phyloP scores from a whole-genome alignment of 2,329 filamentous ascomycete species.

The Penicillium freii region DNA sequence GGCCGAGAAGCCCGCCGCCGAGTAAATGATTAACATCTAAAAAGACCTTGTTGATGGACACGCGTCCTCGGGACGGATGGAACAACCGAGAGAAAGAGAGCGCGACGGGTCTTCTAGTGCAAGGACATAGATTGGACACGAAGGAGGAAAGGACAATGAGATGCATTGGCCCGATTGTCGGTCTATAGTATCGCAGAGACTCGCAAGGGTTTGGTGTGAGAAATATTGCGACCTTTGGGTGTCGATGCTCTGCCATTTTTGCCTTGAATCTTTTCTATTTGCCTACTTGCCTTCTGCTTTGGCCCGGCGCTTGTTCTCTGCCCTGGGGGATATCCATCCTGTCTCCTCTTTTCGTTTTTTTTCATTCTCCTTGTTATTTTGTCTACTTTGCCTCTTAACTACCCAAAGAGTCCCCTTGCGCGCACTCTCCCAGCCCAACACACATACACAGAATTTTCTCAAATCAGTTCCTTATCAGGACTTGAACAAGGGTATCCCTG shows the following conservation, averaged over 20 bases:
- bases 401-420: constrained; percentile 30
- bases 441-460: constrained; percentile 27
- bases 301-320: constrained; percentile 12
- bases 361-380: constrained; percentile 32
- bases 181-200: constrained; percentile 10
- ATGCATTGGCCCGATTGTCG: constrained; percentile 7
- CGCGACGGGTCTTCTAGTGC: constrained; percentile 14
- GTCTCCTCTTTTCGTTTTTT: constrained; percentile 21
- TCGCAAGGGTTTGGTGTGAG: constrained; percentile 10
- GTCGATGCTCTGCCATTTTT: constrained; percentile 5
- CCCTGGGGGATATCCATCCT: constrained; percentile 7
- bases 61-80: constrained; percentile 28
- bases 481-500: constrained; percentile 25
- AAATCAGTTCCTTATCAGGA: constrained; percentile 30
- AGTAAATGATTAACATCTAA: constrained; percentile 40
- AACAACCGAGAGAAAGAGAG: constrained; percentile 18
- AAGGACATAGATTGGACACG: constrained; percentile 16
- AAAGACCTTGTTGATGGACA: constrained; percentile 35
- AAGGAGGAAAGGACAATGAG: constrained; percentile 7
- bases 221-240: constrained; percentile 1
- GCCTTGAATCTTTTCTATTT: constrained; percentile 10
- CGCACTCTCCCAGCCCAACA: constrained; percentile 27
- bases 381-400: constrained; percentile 29
- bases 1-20: constrained; percentile 45
- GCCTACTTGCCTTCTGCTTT: constrained; percentile 10